A percentile compares a stretch with the other conserved stretches of the same genome.
Conservation (phyloP, 108 stramenopile species). For the Hondaea fermentalgiana region DNA sequence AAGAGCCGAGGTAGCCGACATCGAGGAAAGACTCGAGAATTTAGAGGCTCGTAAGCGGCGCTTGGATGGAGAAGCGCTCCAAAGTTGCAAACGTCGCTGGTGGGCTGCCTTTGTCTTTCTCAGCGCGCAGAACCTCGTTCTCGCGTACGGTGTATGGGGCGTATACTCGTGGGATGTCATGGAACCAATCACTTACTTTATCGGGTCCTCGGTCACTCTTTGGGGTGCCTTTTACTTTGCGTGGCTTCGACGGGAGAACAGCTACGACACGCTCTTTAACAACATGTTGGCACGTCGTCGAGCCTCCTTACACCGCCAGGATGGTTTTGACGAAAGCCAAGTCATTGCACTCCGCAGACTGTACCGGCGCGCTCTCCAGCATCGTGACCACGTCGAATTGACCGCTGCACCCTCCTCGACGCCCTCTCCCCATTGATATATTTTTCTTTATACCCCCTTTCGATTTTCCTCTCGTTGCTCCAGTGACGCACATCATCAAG, state of each 20-base stretch:
- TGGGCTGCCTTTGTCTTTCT: neutral
- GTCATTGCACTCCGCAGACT: neutral
- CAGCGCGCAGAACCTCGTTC: neutral
- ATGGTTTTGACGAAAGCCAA: neutral
- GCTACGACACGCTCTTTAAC: neutral
- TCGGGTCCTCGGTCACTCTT: neutral
- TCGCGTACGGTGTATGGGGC: constrained; percentile 13
- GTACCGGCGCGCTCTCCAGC: neutral
- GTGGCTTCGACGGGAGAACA: neutral
- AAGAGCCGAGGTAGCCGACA: neutral
- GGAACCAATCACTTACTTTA: constrained; percentile 8
- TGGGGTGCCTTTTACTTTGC: neutral
- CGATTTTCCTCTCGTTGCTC: too few species aligned
- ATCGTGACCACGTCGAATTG: neutral
- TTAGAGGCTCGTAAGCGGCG: neutral
- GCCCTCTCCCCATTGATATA: too few species aligned
- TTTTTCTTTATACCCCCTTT: too few species aligned
- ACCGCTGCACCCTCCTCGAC: too few species aligned
- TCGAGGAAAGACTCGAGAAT: neutral
- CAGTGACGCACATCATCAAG: too few species aligned
- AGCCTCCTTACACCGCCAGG: neutral
- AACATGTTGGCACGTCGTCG: neutral
- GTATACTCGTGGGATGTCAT: constrained; percentile 12
- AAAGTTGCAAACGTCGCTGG: neutral
- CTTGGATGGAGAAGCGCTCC: neutral